A percentile compares a stretch with the other conserved stretches of the same genome.
These are phyloP conservation scores for Ilyonectria mors-panacis DNA, from an alignment of 2,329 filamentous ascomycete species.

Conservation along the genomic window DNA sequence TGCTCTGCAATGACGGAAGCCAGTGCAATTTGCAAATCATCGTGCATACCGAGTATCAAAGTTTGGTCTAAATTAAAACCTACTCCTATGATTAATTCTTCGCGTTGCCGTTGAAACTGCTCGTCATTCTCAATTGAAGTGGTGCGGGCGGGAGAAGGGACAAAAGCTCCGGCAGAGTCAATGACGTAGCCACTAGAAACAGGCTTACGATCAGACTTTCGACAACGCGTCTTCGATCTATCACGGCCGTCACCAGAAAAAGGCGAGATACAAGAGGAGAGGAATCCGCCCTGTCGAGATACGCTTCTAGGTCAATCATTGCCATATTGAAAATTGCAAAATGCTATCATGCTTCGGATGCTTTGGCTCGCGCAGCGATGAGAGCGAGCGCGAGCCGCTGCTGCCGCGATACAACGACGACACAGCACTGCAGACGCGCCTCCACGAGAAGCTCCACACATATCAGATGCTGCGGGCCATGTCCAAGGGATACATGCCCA, in stretches of 20 bases:
- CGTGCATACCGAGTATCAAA: too few species aligned
- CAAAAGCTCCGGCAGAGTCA: constrained; percentile 20
- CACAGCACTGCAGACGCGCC: constrained; percentile 80
- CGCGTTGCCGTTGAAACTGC: background rate
- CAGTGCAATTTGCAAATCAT: background rate
- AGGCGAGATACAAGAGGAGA: background rate
- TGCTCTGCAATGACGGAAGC: too few species aligned
- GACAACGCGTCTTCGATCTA: background rate
- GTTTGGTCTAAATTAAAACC: too few species aligned
- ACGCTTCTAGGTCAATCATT: background rate
- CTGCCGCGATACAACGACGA: constrained; percentile 88
- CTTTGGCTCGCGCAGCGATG: constrained; percentile 60
- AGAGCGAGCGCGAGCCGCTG: constrained; percentile 81
- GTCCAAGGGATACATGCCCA: constrained; percentile 90
- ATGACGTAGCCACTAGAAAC: constrained; percentile 21
- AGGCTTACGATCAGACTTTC: constrained; percentile 6
- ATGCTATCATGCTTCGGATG: constrained; percentile 78
- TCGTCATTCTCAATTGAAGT: background rate
- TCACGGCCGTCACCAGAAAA: background rate
- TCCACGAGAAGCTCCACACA: constrained; percentile 91
- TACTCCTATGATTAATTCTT: background rate
- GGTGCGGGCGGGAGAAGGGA: constrained; percentile 8
- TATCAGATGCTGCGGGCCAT: constrained; percentile 93
- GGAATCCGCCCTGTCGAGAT: background rate
- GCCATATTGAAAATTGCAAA: constrained; percentile 6